These are phyloP conservation scores for Hypoxylon sp. DNA, from an alignment of 2,329 filamentous ascomycete species.

Conservation along the genomic window DNA sequence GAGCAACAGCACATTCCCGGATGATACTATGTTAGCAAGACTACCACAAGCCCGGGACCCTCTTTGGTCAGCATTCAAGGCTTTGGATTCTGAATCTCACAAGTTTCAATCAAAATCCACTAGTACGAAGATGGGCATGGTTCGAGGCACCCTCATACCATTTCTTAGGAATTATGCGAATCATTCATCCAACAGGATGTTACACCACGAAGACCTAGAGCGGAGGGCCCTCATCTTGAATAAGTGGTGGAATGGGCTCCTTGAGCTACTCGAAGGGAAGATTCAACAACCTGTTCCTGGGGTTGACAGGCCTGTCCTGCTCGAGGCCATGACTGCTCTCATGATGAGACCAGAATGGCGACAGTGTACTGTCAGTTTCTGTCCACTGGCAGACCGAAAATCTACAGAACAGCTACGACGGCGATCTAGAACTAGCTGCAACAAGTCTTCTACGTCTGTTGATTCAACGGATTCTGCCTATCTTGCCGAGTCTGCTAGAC, in stretches of 20 bases:
- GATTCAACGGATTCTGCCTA: slow-evolving; percentile 66
- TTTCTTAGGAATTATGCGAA: slow-evolving; percentile 80
- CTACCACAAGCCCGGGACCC: slow-evolving; percentile 61
- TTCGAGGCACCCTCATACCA: slow-evolving; percentile 80
- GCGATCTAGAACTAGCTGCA: slow-evolving; percentile 65
- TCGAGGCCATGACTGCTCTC: slow-evolving; percentile 83
- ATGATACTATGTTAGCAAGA: slow-evolving; percentile 44
- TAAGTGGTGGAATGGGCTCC: slow-evolving; percentile 88
- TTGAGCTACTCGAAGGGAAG: slow-evolving; percentile 83
- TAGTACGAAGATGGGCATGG: slow-evolving; percentile 79
- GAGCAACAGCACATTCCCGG: slow-evolving; percentile 53
- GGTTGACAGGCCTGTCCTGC: slow-evolving; percentile 83
- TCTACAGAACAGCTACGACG: slow-evolving; percentile 62
- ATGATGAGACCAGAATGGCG: slow-evolving; percentile 95
- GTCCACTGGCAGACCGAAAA: slow-evolving; percentile 71
- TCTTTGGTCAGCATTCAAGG: slow-evolving; percentile 69
- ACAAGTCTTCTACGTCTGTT: slow-evolving; percentile 77
- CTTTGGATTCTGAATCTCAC: slow-evolving; percentile 64
- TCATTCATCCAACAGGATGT: slow-evolving; percentile 73
- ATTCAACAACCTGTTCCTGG: slow-evolving; percentile 79
- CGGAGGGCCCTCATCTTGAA: slow-evolving; percentile 83
- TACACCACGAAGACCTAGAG: slow-evolving; percentile 87
- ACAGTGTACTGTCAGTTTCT: slow-evolving; percentile 76
- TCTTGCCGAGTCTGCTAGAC: slow-evolving; percentile 78
- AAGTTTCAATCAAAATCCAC: slow-evolving; percentile 80